phyloP scores from a whole-genome alignment of 164 flowering plant genomes.

The Aristolochia contorta region DNA sequence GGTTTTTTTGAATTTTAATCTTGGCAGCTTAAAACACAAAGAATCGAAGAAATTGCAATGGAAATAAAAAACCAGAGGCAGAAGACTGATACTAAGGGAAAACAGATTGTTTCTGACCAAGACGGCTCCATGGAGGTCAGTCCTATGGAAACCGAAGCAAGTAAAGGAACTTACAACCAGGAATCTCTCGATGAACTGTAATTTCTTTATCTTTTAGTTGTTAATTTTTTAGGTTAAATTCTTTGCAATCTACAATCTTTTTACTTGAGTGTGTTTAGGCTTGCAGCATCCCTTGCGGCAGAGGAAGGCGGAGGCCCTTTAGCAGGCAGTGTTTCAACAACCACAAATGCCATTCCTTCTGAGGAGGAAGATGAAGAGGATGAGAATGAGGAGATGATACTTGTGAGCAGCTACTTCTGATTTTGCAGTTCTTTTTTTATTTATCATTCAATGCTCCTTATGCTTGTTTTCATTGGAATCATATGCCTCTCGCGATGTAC shows the following conservation, averaged over 20 bases:
- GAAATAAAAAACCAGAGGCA: conserved; percentile 39
- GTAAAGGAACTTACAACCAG: conserved; percentile 21
- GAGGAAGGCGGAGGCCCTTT: conserved; percentile 29
- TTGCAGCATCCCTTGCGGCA: conserved; percentile 58
- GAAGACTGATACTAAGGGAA: conserved; percentile 42
- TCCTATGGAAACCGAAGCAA: conserved; percentile 10
- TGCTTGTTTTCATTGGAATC: too few relatives aligned
- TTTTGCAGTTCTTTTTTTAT: too few relatives aligned
- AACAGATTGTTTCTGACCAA: conserved; percentile 27
- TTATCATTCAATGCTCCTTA: too few relatives aligned
- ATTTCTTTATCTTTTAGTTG: conserved; percentile 10
- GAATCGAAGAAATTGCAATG: conserved; percentile 53
- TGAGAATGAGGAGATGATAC: conserved; percentile 49
- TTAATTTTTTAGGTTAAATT: neutral
- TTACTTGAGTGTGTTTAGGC: conserved; percentile 27
- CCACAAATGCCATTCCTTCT: conserved; percentile 19
- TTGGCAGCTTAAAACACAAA: conserved; percentile 56
- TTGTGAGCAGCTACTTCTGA: conserved; percentile 24
- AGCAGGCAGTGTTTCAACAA: conserved; percentile 22
- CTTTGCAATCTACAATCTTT: conserved; percentile 4
- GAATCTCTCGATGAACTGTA: conserved; percentile 69
- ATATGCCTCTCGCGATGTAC: too few relatives aligned
- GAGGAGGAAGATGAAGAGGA: conserved; percentile 32
- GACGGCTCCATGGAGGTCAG: conserved; percentile 4
- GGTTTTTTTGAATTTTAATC: too few relatives aligned